phyloP scores from a whole-genome alignment of 2,329 filamentous ascomycete species.

The Didymella pomorum region DNA sequence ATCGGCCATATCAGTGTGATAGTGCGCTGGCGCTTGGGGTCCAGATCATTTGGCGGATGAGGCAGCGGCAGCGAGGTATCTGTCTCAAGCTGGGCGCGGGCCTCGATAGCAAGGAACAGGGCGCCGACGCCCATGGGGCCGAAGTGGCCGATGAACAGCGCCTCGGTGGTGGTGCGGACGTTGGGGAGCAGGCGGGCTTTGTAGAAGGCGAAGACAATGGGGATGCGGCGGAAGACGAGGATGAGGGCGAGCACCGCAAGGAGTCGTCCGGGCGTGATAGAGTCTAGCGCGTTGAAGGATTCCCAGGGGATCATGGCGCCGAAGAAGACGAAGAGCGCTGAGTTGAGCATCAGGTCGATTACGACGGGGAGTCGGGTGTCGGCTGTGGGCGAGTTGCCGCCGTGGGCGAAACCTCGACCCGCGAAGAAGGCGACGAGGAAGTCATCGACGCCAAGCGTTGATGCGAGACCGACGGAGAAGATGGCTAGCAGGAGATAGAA shows the following conservation, averaged over 20 bases:
- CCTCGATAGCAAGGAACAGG: slow-evolving; percentile 65
- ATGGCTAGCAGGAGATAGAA: slow-evolving; percentile 65
- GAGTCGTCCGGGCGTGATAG: slow-evolving; percentile 55
- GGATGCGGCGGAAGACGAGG: slow-evolving; percentile 61
- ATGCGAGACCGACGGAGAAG: slow-evolving; percentile 61
- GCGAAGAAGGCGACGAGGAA: slow-evolving; percentile 66
- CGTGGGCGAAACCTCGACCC: slow-evolving; percentile 62
- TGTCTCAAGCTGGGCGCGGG: slow-evolving; percentile 61
- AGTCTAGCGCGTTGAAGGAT: slow-evolving; percentile 48
- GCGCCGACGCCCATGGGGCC: slow-evolving; percentile 66
- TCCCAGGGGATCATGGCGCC: slow-evolving; percentile 63
- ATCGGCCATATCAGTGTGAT: slow-evolving; percentile 62
- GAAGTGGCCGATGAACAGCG: slow-evolving; percentile 65
- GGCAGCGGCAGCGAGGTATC: slow-evolving; percentile 56
- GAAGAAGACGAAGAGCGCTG: slow-evolving; percentile 64
- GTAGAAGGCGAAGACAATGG: slow-evolving; percentile 59
- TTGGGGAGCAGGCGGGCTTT: slow-evolving; percentile 55
- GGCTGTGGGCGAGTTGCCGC: slow-evolving; percentile 61
- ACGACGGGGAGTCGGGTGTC: slow-evolving; percentile 58
- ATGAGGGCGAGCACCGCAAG: slow-evolving; percentile 59
- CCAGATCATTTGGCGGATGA: slow-evolving; percentile 51
- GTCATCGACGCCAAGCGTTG: slow-evolving; percentile 62
- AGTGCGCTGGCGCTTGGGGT: slow-evolving; percentile 47
- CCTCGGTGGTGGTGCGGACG: slow-evolving; percentile 60
- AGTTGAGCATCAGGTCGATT: slow-evolving; percentile 65